Percentiles rank a stretch among this genome's conserved stretches.
Conservation (phyloP, 1,284 basidiomycete genomes). For the Tetrapyrgos nigripes region DNA sequence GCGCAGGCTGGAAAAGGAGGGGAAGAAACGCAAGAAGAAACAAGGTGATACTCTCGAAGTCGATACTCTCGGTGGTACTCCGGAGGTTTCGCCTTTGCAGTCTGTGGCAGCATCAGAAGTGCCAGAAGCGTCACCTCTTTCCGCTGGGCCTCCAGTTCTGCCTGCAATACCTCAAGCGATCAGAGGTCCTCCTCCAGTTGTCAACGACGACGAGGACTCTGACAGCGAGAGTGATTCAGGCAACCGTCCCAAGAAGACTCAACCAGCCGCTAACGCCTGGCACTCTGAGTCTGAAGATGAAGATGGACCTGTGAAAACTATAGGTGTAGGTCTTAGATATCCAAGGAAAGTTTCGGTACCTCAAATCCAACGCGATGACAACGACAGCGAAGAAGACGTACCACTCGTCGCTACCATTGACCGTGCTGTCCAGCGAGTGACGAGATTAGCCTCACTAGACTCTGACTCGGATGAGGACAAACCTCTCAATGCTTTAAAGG, state of each 20-base stretch:
- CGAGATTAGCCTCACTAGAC: conserved; percentile 27
- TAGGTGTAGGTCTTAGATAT: conserved; percentile 60
- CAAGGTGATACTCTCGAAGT: conserved; percentile 19
- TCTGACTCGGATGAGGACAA: conserved; percentile 76
- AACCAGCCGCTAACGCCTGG: conserved; percentile 49
- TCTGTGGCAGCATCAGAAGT: conserved; percentile 14
- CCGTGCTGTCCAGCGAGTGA: conserved; percentile 51
- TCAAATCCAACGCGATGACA: conserved; percentile 33
- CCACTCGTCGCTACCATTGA: conserved; percentile 71
- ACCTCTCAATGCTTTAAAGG: conserved; percentile 67
- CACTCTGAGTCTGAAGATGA: conserved; percentile 69
- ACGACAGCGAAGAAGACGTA: conserved; percentile 77
- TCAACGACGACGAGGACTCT: conserved; percentile 51
- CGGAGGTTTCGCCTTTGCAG: conserved; percentile 3
- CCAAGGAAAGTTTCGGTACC: conserved; percentile 36
- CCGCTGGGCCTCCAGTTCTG: conserved; percentile 58
- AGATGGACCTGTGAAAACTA: conserved; percentile 55
- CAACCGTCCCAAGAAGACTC: conserved; percentile 27
- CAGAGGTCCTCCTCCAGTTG: conserved; percentile 49
- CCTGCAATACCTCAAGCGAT: conserved; percentile 58
- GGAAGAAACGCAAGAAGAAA: conserved; percentile 49
- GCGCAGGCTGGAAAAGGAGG: conserved; percentile 50
- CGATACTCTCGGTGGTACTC: neutral
- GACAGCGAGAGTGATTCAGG: conserved; percentile 57
- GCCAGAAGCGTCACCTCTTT: conserved; percentile 34